These are phyloP conservation scores for Physcomitrellopsis africana DNA, from an alignment of 225 moss, liverwort and hornwort genomes.

Conservation along the genomic window DNA sequence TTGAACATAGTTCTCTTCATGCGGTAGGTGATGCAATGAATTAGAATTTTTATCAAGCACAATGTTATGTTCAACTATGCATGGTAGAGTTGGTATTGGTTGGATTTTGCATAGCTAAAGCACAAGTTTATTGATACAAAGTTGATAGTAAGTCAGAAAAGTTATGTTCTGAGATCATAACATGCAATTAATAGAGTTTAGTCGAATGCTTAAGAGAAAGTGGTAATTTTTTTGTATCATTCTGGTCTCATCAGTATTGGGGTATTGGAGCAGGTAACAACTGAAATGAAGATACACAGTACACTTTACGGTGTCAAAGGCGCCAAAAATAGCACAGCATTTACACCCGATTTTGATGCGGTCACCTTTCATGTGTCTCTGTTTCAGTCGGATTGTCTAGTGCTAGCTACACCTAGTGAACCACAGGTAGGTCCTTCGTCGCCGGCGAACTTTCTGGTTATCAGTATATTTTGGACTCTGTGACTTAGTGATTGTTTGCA, in stretches of 20 bases:
- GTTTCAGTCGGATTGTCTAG: slow-evolving; percentile 30
- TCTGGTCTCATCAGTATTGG: slow-evolving; percentile 21
- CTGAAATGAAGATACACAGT: slow-evolving; percentile 42
- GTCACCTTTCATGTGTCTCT: slow-evolving; percentile 26
- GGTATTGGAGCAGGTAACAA: slow-evolving; percentile 44
- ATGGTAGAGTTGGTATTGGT: background rate
- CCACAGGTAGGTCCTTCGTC: slow-evolving; percentile 35
- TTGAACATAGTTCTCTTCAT: background rate
- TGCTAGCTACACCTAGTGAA: slow-evolving; percentile 53
- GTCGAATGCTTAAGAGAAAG: background rate
- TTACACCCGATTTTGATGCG: slow-evolving; percentile 37
- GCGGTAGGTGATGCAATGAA: background rate
- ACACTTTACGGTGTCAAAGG: slow-evolving; percentile 44
- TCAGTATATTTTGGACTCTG: background rate
- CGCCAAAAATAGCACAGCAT: slow-evolving; percentile 27
- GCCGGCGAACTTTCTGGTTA: background rate
- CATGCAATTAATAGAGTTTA: background rate
- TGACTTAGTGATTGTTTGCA: slow-evolving; percentile 2
- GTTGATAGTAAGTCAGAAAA: background rate
- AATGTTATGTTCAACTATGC: background rate
- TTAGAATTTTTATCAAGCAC: background rate
- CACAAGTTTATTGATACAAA: background rate
- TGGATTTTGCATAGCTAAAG: background rate
- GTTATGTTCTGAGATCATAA: background rate
- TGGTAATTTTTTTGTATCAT: background rate